Evolutionary conservation across 2,329 filamentous ascomycete genomes (phyloP).

Genomic region (Hymenoscyphus infarciens): DNA sequence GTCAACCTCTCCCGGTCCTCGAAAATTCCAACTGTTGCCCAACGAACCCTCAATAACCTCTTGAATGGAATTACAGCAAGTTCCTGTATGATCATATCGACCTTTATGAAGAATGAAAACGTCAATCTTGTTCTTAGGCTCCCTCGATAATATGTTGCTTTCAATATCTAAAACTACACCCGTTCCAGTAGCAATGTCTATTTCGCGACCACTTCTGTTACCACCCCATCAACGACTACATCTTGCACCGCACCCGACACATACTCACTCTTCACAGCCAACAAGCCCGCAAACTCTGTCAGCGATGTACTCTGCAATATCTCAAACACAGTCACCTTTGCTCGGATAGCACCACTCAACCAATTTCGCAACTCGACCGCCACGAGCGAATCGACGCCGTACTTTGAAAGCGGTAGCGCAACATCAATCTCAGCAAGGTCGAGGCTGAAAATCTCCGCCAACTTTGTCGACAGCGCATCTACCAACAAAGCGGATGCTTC

Average conservation of each 20-base stretch:
- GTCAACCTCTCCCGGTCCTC: no score
- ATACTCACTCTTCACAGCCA: not conserved
- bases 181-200: no score
- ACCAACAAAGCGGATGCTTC: not conserved
- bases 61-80: no score
- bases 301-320: constrained; percentile 5
- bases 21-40: no score
- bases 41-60: no score
- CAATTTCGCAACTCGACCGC: constrained; percentile 49
- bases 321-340: constrained; percentile 35
- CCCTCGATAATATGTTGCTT: no score
- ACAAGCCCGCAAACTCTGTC: not conserved
- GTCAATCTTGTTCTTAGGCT: no score
- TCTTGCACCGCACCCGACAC: not conserved
- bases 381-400: constrained; percentile 51
- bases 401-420: constrained; percentile 33
- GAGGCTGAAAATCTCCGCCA: constrained; percentile 30
- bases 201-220: no score
- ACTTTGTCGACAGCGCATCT: constrained; percentile 5
- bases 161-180: no score
- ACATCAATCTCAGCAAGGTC: constrained; percentile 26
- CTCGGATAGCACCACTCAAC: constrained; percentile 41
- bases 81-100: no score
- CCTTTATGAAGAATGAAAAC: no score
- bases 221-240: no score